These are phyloP conservation scores for Heracleum sosnowskyi DNA, from an alignment of 129 eudicot genomes.

Conservation along the genomic window DNA sequence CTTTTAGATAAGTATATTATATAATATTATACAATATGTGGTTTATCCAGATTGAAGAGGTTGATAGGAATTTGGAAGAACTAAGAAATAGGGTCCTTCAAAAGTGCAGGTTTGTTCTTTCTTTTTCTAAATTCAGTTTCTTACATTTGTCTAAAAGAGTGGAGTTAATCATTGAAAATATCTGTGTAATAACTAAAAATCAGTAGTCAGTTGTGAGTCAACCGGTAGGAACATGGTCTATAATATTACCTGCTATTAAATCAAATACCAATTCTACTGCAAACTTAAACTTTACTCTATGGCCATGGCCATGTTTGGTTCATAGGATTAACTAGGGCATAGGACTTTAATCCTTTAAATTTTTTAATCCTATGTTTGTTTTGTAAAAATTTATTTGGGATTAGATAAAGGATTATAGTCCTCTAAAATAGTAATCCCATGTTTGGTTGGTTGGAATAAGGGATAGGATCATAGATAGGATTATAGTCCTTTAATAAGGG, in stretches of 20 bases:
- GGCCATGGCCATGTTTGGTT: too few relatives aligned
- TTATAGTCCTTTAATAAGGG: too few relatives aligned
- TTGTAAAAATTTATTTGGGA: too few relatives aligned
- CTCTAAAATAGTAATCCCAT: too few relatives aligned
- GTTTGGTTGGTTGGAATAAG: too few relatives aligned
- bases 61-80: conserved; percentile 46
- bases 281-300: neutral
- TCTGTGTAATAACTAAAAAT: neutral
- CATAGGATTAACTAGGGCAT: too few relatives aligned
- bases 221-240: neutral
- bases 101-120: conserved; percentile 64
- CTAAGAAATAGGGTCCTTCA: conserved; percentile 49
- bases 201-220: neutral
- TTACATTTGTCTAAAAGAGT: neutral
- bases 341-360: too few relatives aligned
- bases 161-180: neutral
- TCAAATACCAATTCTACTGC: neutral
- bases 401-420: too few relatives aligned
- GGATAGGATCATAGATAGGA: too few relatives aligned
- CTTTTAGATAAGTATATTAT: neutral
- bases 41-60: conserved; percentile 48
- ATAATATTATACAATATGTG: neutral
- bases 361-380: too few relatives aligned
- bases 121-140: neutral
- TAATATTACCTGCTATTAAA: neutral